Conservation (phyloP, 2,329 filamentous ascomycete species). For the Cercospora citrullina region DNA sequence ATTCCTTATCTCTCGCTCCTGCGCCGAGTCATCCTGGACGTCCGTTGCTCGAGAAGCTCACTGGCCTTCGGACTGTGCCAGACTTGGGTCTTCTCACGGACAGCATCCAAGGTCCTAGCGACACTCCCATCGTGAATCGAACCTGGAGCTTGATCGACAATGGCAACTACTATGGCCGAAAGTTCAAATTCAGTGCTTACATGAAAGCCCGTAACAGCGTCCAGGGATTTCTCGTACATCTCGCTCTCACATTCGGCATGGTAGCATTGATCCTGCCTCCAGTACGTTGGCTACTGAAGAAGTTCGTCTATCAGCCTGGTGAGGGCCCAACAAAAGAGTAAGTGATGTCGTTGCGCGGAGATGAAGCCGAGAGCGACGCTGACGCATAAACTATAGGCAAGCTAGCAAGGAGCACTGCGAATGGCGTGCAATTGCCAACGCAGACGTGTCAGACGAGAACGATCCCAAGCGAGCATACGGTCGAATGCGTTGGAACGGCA, state of each 20-base stretch:
- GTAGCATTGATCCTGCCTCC: slow-evolving; percentile 54
- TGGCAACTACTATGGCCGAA: slow-evolving; percentile 57
- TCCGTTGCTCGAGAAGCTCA: slow-evolving; percentile 43
- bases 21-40: slow-evolving; percentile 36
- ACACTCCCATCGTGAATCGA: slow-evolving; percentile 60
- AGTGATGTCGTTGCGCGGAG: slow-evolving; percentile 20
- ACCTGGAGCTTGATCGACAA: slow-evolving; percentile 57
- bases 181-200: slow-evolving; percentile 60
- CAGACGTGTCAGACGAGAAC: slow-evolving; percentile 52
- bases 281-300: slow-evolving; percentile 53
- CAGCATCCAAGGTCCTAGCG: slow-evolving; percentile 53
- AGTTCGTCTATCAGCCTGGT: slow-evolving; percentile 53
- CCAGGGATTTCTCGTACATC: slow-evolving; percentile 51
- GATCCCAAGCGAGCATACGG: slow-evolving; percentile 56
- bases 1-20: slow-evolving; percentile 51
- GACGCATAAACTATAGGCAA: slow-evolving; percentile 44
- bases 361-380: not conserved
- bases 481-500: slow-evolving; percentile 58
- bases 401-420: slow-evolving; percentile 61
- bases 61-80: slow-evolving; percentile 56
- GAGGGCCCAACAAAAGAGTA: slow-evolving; percentile 50
- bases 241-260: slow-evolving; percentile 49
- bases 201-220: slow-evolving; percentile 54
- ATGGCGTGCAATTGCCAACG: slow-evolving; percentile 64
- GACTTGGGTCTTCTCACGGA: slow-evolving; percentile 61